Evolutionary conservation across 116 monocot species (phyloP), one percentile per base, ranked within the genome.

Genomic region (Dioscorea cayenensis): DNA sequence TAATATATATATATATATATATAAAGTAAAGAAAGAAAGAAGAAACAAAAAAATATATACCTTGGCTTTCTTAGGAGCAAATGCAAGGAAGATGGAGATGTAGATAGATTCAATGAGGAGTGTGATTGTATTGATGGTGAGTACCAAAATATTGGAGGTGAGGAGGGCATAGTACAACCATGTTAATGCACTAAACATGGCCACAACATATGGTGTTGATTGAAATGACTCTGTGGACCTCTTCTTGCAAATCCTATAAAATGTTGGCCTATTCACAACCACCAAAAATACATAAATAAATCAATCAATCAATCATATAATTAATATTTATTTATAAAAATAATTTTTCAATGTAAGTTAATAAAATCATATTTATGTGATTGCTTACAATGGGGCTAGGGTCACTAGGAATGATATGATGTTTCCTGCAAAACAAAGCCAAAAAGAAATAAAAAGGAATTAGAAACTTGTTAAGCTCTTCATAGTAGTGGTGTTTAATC

Each of bases 241-340:
- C 71, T 71, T 71, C 71, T 71, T 71, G 20, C 37, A 71, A 50
- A 71, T 37, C 61, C 71, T 52, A 61, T 36, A 61, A 38, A 71
- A 71, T 9, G 71, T 71, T 36, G 71, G 61, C 19, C 71, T 71
- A 2, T 5, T 3, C 50, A 55, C 67, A 50, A 3, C 7, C n/a
- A 27, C 13, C 1, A 28, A 16, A 25, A n/a, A 52, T 22, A 55
- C 0, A 52, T 28, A 43, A 49, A 7, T 7, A 11, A 3, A 19
- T 68, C 49, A 13, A 2, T 17, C 12, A 49, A 68, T 11, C 1
- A 35, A 23, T 14, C 16, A 28, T 20, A 69, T 28, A 2, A 19
- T 23, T 27, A 16, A 28, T 25, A 25, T 25, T 69, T 38, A 66
- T 67, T 67, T 18, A 5, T 19, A 9, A 38, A 38, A 29, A 38